phyloP scores from a whole-genome alignment of 108 stramenopile genomes.

The Cyclotella atomus region DNA sequence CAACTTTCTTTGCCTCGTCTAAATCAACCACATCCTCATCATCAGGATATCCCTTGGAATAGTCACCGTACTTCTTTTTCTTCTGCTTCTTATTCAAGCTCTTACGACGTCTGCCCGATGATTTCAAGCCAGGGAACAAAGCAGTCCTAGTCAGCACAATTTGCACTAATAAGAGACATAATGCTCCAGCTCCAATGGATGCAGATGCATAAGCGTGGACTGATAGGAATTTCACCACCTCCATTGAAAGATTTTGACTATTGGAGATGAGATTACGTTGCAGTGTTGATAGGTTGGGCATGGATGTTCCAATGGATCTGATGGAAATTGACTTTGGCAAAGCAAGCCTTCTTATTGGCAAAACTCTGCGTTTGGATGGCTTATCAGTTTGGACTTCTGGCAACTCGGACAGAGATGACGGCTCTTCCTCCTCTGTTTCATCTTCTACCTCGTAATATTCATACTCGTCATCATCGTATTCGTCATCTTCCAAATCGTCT shows the following conservation, averaged over 20 bases:
- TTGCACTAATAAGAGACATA: background rate
- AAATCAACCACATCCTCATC: conserved; percentile 21
- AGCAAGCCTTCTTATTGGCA: background rate
- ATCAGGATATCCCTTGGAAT: conserved; percentile 26
- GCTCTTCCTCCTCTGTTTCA: background rate
- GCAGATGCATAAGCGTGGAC: background rate
- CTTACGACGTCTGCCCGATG: background rate
- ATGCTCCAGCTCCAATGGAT: conserved; percentile 6
- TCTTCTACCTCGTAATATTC: conserved; percentile 8
- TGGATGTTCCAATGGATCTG: background rate
- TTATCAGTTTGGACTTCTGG: background rate
- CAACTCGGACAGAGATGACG: background rate
- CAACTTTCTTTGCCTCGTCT: background rate
- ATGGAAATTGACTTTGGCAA: background rate
- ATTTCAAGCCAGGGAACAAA: background rate
- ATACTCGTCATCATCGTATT: conserved; percentile 12
- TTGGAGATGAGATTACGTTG: background rate
- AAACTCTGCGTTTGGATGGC: background rate
- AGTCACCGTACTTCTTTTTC: conserved; percentile 20
- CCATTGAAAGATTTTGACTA: background rate
- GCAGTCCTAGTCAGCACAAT: background rate
- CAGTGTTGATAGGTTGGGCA: background rate
- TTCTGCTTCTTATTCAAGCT: background rate
- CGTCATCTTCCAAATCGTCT: background rate
- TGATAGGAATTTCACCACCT: background rate